A percentile compares a stretch with the other conserved stretches of the same genome.
phyloP scores from a whole-genome alignment of 2,329 filamentous ascomycete species.

The Penicillium sp. region DNA sequence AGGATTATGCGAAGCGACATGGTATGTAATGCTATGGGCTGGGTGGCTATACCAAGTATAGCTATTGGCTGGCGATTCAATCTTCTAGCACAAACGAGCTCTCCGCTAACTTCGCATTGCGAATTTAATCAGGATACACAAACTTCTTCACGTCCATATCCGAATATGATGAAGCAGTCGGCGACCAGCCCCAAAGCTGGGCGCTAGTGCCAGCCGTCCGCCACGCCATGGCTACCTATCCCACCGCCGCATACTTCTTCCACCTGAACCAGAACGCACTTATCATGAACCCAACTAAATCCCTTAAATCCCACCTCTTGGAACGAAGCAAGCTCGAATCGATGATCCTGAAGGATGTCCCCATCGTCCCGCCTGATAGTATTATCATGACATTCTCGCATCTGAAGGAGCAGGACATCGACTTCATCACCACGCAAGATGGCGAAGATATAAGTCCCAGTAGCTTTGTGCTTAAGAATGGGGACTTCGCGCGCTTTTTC shows the following conservation, averaged over 20 bases:
- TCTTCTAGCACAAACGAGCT: background rate
- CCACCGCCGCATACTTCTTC: conserved; percentile 80
- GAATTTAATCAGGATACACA: conserved; percentile 67
- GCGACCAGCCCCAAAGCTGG: conserved; percentile 47
- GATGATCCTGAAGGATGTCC: conserved; percentile 79
- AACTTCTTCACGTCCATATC: conserved; percentile 77
- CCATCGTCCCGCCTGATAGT: conserved; percentile 91
- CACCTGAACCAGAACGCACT: conserved; percentile 80
- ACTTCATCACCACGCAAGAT: conserved; percentile 84
- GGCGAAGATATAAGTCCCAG: conserved; percentile 72
- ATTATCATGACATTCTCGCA: conserved; percentile 93
- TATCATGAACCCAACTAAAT: conserved; percentile 78
- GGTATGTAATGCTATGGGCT: conserved; percentile 57
- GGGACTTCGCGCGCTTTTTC: conserved; percentile 91
- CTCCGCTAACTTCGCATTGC: background rate
- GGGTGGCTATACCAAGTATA: background rate
- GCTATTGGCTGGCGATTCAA: background rate
- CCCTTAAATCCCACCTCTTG: conserved; percentile 72
- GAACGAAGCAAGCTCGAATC: conserved; percentile 66
- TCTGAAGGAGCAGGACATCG: conserved; percentile 73
- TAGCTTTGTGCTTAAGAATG: conserved; percentile 78
- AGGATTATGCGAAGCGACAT: conserved; percentile 81
- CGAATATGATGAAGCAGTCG: conserved; percentile 62
- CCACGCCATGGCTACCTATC: conserved; percentile 80
- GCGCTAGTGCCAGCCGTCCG: conserved; percentile 80